Evolutionary conservation across 2,329 filamentous ascomycete species (phyloP).

Genomic region (Sphaerulina vaccinii): DNA sequence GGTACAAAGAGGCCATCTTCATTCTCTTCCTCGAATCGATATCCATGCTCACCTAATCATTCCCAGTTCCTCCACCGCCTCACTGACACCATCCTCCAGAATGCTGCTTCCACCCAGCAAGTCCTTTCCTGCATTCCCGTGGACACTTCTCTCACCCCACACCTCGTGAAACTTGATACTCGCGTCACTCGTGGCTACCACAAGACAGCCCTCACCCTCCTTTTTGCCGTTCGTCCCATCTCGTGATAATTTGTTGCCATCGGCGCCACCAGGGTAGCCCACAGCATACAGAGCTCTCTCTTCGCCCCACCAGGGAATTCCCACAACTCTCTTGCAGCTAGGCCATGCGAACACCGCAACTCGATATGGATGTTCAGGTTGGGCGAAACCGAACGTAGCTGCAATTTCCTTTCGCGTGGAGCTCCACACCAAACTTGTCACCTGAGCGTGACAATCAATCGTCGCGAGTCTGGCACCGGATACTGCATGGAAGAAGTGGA

Average conservation of each 20-base stretch:
- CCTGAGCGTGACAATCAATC: slow-evolving; percentile 88
- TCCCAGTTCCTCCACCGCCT: slow-evolving; percentile 64
- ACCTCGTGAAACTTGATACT: slow-evolving; percentile 95
- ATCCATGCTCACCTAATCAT: neutral
- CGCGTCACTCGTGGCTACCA: slow-evolving; percentile 87
- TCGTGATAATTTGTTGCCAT: slow-evolving; percentile 26
- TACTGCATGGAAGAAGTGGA: slow-evolving; percentile 88
- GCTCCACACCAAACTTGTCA: slow-evolving; percentile 90
- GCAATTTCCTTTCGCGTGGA: slow-evolving; percentile 71
- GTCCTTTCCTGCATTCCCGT: slow-evolving; percentile 39
- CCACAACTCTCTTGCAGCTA: slow-evolving; percentile 78
- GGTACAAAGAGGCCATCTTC: neutral
- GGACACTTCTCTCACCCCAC: slow-evolving; percentile 56
- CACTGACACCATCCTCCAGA: slow-evolving; percentile 75
- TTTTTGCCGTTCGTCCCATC: slow-evolving; percentile 16
- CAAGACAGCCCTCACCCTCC: slow-evolving; percentile 74
- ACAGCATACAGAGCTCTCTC: slow-evolving; percentile 85
- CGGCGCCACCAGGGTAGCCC: slow-evolving; percentile 69
- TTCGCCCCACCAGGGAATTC: slow-evolving; percentile 78
- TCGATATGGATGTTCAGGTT: slow-evolving; percentile 83
- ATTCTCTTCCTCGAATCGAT: neutral
- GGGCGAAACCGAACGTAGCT: slow-evolving; percentile 89
- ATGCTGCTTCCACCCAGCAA: slow-evolving; percentile 80
- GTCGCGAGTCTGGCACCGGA: slow-evolving; percentile 83
- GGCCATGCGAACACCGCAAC: slow-evolving; percentile 96